These are phyloP conservation scores for Alternaria angustiovoidea DNA, from an alignment of 2,329 filamentous ascomycete species.

Conservation along the genomic window DNA sequence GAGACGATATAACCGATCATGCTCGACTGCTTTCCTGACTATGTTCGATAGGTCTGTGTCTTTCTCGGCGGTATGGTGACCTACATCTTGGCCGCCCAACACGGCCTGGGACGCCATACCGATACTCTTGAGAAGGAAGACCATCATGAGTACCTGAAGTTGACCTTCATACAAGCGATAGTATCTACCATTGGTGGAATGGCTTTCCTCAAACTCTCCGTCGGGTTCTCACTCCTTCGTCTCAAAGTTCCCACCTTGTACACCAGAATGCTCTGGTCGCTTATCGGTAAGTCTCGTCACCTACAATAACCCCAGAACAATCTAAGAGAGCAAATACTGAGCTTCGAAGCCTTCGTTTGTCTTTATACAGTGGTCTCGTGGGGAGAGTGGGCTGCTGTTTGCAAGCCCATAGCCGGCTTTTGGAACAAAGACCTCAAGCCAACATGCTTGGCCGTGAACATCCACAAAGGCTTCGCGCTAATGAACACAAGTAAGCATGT, in stretches of 20 bases:
- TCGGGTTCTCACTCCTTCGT: not conserved
- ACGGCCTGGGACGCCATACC: not conserved
- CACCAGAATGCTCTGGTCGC: not conserved
- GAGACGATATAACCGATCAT: not conserved
- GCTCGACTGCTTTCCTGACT: not conserved
- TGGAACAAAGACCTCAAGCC: not conserved
- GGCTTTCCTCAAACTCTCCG: not conserved
- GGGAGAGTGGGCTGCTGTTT: not conserved
- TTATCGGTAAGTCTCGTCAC: not conserved
- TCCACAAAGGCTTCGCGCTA: not conserved
- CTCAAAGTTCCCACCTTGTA: not conserved
- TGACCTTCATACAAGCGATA: not conserved
- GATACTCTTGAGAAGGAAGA: not conserved
- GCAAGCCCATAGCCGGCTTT: not conserved
- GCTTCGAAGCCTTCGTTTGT: not conserved
- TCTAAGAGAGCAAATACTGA: not conserved
- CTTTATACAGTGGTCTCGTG: not conserved
- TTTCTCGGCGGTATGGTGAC: slow-evolving; percentile 2
- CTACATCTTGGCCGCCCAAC: not conserved
- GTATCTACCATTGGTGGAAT: not conserved
- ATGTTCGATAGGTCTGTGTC: not conserved
- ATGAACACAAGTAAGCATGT: not conserved
- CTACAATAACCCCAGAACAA: not conserved
- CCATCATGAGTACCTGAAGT: not conserved
- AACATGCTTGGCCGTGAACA: not conserved